Percentiles rank a stretch among this genome's conserved stretches.
Conservation (phyloP, 2,329 filamentous ascomycete species). For the Claviceps fusiformis region DNA sequence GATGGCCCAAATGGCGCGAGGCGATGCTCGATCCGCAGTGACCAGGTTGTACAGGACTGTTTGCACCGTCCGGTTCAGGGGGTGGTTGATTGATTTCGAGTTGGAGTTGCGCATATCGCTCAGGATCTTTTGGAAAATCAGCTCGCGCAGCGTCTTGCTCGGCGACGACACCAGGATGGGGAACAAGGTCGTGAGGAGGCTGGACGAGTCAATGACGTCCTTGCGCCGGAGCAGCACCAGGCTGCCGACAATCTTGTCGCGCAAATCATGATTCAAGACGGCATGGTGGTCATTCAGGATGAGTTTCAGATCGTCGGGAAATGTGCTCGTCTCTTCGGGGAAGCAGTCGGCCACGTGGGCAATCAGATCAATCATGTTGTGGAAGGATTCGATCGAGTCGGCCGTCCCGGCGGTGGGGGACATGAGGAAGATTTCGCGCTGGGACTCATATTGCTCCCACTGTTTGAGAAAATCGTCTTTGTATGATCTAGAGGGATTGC, state of each 20-base stretch:
- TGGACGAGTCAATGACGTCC: slow-evolving; percentile 75
- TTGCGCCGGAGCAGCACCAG: slow-evolving; percentile 80
- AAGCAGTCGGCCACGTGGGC: slow-evolving; percentile 92
- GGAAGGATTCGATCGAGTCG: slow-evolving; percentile 69
- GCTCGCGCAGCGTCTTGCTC: slow-evolving; percentile 72
- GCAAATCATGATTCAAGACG: slow-evolving; percentile 65
- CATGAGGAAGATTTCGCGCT: slow-evolving; percentile 80
- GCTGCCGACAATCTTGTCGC: slow-evolving; percentile 89
- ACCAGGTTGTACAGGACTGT: slow-evolving; percentile 87
- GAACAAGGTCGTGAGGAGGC: slow-evolving; percentile 80
- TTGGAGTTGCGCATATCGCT: slow-evolving; percentile 84
- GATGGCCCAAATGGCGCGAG: slow-evolving; percentile 88
- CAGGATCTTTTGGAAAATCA: slow-evolving; percentile 81
- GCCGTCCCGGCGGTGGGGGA: slow-evolving; percentile 67
- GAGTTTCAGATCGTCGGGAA: slow-evolving; percentile 67
- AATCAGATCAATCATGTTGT: slow-evolving; percentile 85
- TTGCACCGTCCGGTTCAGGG: slow-evolving; percentile 83
- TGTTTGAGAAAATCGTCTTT: slow-evolving; percentile 78
- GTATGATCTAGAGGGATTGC: slow-evolving; percentile 51
- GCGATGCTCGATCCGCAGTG: slow-evolving; percentile 68
- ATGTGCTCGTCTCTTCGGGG: slow-evolving; percentile 61
- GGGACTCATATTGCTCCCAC: slow-evolving; percentile 82
- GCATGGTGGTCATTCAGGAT: slow-evolving; percentile 75
- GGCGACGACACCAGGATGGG: slow-evolving; percentile 84
- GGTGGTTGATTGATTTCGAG: slow-evolving; percentile 77